phyloP scores from a whole-genome alignment of 768 basidiomycete species.

The Leucosporidium scottii region DNA sequence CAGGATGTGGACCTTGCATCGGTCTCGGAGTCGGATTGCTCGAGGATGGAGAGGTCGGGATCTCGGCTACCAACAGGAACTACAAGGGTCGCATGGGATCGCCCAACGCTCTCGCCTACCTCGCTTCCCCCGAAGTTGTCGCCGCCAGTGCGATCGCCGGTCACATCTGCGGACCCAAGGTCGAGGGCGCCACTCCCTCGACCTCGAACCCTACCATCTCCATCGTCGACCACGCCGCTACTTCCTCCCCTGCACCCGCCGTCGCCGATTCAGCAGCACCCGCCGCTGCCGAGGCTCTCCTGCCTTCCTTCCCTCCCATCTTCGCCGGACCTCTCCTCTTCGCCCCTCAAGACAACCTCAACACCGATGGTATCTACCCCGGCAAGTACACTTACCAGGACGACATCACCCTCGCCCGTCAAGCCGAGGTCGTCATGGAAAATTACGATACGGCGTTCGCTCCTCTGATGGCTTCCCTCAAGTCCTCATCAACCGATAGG shows the following conservation, averaged over 20 bases:
- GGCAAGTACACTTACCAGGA: slow-evolving; percentile 99
- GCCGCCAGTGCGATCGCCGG: slow-evolving; percentile 92
- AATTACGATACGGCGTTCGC: slow-evolving; percentile 94
- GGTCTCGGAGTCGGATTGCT: slow-evolving; percentile 87
- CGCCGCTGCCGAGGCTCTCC: slow-evolving; percentile 56
- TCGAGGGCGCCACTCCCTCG: slow-evolving; percentile 49
- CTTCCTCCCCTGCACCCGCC: slow-evolving; percentile 38
- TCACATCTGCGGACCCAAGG: slow-evolving; percentile 74
- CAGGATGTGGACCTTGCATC: slow-evolving; percentile 97
- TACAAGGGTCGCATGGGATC: slow-evolving; percentile 99
- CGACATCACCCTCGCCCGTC: slow-evolving; percentile 88
- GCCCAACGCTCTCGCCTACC: slow-evolving; percentile 88
- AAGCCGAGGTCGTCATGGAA: slow-evolving; percentile 97
- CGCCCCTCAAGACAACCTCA: slow-evolving; percentile 91
- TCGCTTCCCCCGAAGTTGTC: slow-evolving; percentile 93
- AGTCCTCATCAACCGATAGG: slow-evolving; percentile 28
- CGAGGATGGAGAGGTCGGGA: slow-evolving; percentile 90
- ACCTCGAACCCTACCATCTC: slow-evolving; percentile 17
- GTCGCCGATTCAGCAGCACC: slow-evolving; percentile 22
- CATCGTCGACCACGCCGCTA: slow-evolving; percentile 38
- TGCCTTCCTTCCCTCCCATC: slow-evolving; percentile 70
- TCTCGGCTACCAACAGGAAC: slow-evolving; percentile 96
- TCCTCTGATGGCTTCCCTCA: slow-evolving; percentile 46
- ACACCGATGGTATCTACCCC: slow-evolving; percentile 97
- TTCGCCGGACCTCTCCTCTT: slow-evolving; percentile 86